Conservation (phyloP, 2,329 filamentous ascomycete genomes). For the Byssoonygena ceratinophila region DNA sequence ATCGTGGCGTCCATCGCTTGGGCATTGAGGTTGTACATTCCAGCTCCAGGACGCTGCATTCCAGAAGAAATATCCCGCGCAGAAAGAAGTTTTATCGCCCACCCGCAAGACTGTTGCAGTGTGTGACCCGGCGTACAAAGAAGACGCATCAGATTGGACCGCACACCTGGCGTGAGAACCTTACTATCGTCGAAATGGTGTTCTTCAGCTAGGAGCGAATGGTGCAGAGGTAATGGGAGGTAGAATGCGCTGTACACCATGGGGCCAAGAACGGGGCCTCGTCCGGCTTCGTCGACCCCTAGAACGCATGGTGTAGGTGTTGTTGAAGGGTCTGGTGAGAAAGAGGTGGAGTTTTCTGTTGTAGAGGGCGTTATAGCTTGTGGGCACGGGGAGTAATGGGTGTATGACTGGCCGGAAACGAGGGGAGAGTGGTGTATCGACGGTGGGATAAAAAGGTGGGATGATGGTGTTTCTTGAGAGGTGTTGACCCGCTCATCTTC, state of each 20-base stretch:
- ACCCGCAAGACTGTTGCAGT: slow-evolving; percentile 59
- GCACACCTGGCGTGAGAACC: slow-evolving; percentile 69
- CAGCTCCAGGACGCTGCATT: slow-evolving; percentile 53
- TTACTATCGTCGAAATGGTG: slow-evolving; percentile 96
- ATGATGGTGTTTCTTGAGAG: slow-evolving; percentile 27
- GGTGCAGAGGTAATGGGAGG: slow-evolving; percentile 51
- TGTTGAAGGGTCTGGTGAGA: slow-evolving; percentile 25
- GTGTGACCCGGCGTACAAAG: slow-evolving; percentile 57
- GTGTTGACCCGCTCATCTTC: slow-evolving; percentile 16
- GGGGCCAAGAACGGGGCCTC: slow-evolving; percentile 78
- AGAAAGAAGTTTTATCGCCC: slow-evolving; percentile 71
- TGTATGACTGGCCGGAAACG: slow-evolving; percentile 56
- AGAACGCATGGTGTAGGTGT: slow-evolving; percentile 57
- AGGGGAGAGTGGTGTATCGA: slow-evolving; percentile 52
- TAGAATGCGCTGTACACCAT: slow-evolving; percentile 66
- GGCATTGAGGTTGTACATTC: slow-evolving; percentile 79
- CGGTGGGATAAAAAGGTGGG: slow-evolving; percentile 52
- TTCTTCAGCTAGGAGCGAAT: slow-evolving; percentile 62
- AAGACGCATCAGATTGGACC: slow-evolving; percentile 58
- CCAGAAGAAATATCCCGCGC: slow-evolving; percentile 70
- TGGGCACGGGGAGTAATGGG: slow-evolving; percentile 61
- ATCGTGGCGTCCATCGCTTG: slow-evolving; percentile 92
- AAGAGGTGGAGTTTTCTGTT: slow-evolving; percentile 14
- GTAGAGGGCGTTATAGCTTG: slow-evolving; percentile 44
- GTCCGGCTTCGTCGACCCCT: slow-evolving; percentile 86